Evolutionary conservation across 2,329 filamentous ascomycete genomes (phyloP).

Genomic region (Colletotrichum sp.): DNA sequence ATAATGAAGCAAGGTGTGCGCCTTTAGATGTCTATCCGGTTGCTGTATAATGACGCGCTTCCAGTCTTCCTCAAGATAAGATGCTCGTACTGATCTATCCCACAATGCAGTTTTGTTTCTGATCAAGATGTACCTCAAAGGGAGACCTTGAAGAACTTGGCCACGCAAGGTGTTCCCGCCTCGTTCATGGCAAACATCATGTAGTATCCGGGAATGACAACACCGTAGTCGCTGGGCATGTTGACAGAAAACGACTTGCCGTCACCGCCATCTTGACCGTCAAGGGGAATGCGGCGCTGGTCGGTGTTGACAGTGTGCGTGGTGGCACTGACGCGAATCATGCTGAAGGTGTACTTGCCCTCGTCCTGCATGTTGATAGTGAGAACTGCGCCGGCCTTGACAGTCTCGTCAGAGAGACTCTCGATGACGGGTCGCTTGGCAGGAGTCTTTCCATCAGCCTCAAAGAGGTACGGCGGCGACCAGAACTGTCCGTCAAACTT

Average conservation of each 20-base stretch:
- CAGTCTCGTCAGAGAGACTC: constrained; percentile 30
- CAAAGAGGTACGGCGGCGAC: constrained; percentile 60
- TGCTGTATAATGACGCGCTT: background rate
- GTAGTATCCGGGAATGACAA: constrained; percentile 57
- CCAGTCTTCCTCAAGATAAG: background rate
- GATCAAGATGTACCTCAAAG: background rate
- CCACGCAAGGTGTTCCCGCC: constrained; percentile 50
- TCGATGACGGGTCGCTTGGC: constrained; percentile 47
- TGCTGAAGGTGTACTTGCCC: constrained; percentile 36
- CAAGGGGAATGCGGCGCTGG: constrained; percentile 57
- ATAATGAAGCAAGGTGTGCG: background rate
- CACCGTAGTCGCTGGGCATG: constrained; percentile 51
- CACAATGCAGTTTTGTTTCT: background rate
- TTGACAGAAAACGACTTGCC: constrained; percentile 36
- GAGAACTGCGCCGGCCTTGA: constrained; percentile 26
- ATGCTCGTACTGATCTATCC: background rate
- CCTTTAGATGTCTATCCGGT: background rate
- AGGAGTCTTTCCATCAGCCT: constrained; percentile 37
- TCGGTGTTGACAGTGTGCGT: constrained; percentile 65
- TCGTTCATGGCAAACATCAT: constrained; percentile 55
- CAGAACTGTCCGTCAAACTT: constrained; percentile 62
- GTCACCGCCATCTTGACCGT: constrained; percentile 25
- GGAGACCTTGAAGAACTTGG: constrained; percentile 39
- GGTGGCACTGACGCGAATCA: constrained; percentile 52
- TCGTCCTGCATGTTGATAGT: constrained; percentile 33